Evolutionary conservation across 2,329 filamentous ascomycete species (phyloP), one percentile per base, ranked within the genome.

Genomic region (Metarhizium brunneum): DNA sequence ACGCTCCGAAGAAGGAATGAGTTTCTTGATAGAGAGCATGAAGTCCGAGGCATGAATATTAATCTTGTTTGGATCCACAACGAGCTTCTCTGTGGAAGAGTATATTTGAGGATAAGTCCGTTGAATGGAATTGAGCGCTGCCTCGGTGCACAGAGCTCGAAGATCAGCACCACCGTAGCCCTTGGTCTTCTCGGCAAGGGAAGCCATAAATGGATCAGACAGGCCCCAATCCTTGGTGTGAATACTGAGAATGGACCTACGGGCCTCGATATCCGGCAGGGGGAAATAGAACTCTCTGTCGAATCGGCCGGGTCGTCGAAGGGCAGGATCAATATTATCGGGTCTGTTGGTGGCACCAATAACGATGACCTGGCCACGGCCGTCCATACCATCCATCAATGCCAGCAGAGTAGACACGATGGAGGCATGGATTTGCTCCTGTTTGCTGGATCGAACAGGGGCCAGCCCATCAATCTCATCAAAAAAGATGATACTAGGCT

Each of bases 401-500:
- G 92, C 92, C 57, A 96, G 76, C n/a, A 96, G 74, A 1, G 92
- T 96, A 2, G 92, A 95, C 14, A 96, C 92, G 60, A 99, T 99
- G 2, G 92, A 97, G 6, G 94, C 91, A 71, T 99, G 94, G 57
- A 97, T 97, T 72, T 99, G 94, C 68, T 99, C 94, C 73, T 97
- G 92, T 70, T 97, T 97, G 72, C 92, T 96, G 13, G 94, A 97
- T 63, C 94, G 83, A 38, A 97, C 94, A 53, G 94, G 95, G 2
- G 94, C 94, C 60, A 99, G 79, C 55, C 94, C 94, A 73, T 99
- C 94, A 62, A 99, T 99, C 70, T 99, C 94, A 69, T 99, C 94
- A 64, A 99, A 97, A 76, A 99, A 99, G 69, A 99, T 99, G 71
- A 99, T 99, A 69, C 92, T 97, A 0, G 94, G 94, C 66, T 99